Base-by-base conservation (phyloP, 2,329 filamentous ascomycete species). In the Aureobasidium sp. region DNA sequence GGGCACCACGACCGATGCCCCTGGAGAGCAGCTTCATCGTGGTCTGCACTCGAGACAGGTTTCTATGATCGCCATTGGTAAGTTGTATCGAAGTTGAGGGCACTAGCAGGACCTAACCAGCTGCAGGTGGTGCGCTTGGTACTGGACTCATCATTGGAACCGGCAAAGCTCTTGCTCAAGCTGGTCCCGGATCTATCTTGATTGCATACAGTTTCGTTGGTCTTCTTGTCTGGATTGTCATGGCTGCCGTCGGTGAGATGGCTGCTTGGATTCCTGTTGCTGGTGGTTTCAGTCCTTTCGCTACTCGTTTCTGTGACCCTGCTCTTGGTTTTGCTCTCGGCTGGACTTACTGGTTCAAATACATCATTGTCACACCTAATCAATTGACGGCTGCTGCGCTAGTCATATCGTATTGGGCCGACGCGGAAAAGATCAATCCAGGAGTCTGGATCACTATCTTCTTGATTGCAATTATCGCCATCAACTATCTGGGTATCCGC, bases 291-390 rank as follows among this genome's bases (percentile, higher is more conserved):
- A 89, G 89, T 64, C 88, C 88, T 69, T 94, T 92, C 71, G 89
- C 90, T 27, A 82, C 85, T 64, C 83, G 90, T 52, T 94, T 91
- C 77, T 88, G 86, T 69, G 89, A 94, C 68, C 89, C 89, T 59
- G 88, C 89, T 64, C 82, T 94, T 29, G 90, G 90, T 61, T 94
- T 94, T 72, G 83, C 88, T 62, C 81, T 92, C 13, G 88, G 89
- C 39, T 92, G 85, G 64, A 68, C 67, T 3, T 79, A 78, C 67
- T 89, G 84, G 82, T 82, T 86, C 76, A 92, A 84, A 72, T 94
- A 94, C 73, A 89, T 94, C 72, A 92, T 95, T 69, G 83, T 89
- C 55, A 92, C 89, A 1, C 90, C 91, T 1, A 94, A 94, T 70
- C 90, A 95, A 72, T 78, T 95, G 43, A 94, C 90, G 0, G 90